These are phyloP conservation scores for Tolypocladium amazonense DNA, from an alignment of 2,329 filamentous ascomycete genomes.

Conservation along the genomic window DNA sequence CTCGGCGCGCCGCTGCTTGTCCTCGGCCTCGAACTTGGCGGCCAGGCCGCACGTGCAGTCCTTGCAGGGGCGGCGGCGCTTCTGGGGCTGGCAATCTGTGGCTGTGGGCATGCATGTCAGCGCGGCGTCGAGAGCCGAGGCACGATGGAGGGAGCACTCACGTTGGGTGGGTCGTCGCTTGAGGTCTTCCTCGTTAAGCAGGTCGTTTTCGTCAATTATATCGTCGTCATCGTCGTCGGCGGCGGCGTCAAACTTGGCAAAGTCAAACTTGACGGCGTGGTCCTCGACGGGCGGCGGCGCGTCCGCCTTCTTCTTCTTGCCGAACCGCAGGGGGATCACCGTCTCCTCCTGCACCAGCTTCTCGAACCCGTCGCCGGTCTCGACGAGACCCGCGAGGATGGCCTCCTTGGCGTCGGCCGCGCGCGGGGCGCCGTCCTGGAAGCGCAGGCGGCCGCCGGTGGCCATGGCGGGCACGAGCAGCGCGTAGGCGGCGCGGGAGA, in stretches of 20 bases:
- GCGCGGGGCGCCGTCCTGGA: conserved; percentile 54
- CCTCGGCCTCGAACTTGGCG: conserved; percentile 76
- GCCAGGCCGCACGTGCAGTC: conserved; percentile 95
- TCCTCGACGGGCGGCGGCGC: conserved; percentile 34
- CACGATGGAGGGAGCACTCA: conserved; percentile 36
- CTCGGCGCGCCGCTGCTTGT: conserved; percentile 59
- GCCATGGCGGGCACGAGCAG: conserved; percentile 62
- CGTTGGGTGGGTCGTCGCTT: conserved; percentile 68
- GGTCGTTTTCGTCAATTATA: conserved; percentile 79
- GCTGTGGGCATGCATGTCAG: conserved; percentile 33
- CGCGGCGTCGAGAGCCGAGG: conserved; percentile 7
- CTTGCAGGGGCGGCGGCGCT: conserved; percentile 89
- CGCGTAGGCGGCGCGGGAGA: conserved; percentile 57
- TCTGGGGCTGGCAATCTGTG: conserved; percentile 79
- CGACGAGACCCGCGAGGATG: conserved; percentile 69
- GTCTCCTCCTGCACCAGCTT: conserved; percentile 58
- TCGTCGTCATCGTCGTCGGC: conserved; percentile 59
- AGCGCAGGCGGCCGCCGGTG: conserved; percentile 54
- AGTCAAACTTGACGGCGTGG: conserved; percentile 37
- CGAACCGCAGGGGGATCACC: conserved; percentile 40
- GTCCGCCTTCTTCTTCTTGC: conserved; percentile 24
- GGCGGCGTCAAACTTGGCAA: conserved; percentile 36
- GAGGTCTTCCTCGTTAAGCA: conserved; percentile 79
- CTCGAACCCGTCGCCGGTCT: conserved; percentile 53
- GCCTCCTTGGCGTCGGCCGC: conserved; percentile 56